Evolutionary conservation across 2,329 filamentous ascomycete genomes (phyloP).

Genomic region (Zymoseptoria crescenta): DNA sequence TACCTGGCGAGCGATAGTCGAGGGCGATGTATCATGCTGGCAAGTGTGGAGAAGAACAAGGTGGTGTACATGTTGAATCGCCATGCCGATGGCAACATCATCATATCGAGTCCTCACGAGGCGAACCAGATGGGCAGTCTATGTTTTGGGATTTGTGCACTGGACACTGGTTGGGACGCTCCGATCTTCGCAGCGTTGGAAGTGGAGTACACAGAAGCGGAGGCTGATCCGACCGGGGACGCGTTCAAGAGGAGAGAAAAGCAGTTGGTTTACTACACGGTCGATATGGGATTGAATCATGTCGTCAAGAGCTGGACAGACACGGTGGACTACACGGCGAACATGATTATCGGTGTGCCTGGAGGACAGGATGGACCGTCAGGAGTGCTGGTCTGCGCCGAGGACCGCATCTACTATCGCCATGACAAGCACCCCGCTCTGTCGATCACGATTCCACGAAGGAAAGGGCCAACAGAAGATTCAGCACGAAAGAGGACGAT

Average conservation of each 20-base stretch:
- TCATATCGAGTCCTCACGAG: constrained; percentile 93
- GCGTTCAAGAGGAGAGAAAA: constrained; percentile 79
- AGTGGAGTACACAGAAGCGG: constrained; percentile 82
- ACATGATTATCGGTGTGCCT: constrained; percentile 88
- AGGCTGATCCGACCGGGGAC: constrained; percentile 81
- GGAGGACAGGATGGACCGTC: constrained; percentile 90
- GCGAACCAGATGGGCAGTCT: constrained; percentile 89
- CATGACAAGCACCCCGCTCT: constrained; percentile 90
- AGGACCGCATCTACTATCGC: constrained; percentile 93
- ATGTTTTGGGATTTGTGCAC: constrained; percentile 75
- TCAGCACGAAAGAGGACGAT: constrained; percentile 83
- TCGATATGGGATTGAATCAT: constrained; percentile 93
- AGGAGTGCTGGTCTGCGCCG: constrained; percentile 87
- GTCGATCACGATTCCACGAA: constrained; percentile 78
- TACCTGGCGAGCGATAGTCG: constrained; percentile 95
- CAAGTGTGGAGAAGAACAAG: constrained; percentile 97
- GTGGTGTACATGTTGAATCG: constrained; percentile 97
- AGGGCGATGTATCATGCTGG: constrained; percentile 87
- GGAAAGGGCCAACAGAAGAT: constrained; percentile 82
- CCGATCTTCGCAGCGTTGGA: constrained; percentile 93
- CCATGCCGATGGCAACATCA: constrained; percentile 87
- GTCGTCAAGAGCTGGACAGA: constrained; percentile 97
- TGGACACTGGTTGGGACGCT: constrained; percentile 96
- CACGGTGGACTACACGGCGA: constrained; percentile 79
- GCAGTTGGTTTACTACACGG: constrained; percentile 90